Evolutionary conservation across 306 rosid genomes (phyloP), one percentile per base, ranked within the genome.

Genomic region (Prunus mongolica): DNA sequence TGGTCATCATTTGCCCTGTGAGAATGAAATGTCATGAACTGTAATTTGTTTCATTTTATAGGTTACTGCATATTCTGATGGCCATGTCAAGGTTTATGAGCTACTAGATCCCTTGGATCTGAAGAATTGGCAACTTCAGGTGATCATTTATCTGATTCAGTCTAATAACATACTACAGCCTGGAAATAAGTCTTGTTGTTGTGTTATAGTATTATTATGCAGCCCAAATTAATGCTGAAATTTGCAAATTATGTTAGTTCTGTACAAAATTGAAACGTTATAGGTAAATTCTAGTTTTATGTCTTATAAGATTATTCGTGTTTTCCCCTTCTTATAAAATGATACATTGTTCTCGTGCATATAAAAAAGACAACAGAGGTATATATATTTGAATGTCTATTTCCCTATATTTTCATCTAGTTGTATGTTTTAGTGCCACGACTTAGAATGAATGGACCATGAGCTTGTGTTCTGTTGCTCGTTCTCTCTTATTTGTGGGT

Each of bases 31-130:
- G 41, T 27, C 4, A 27, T 18, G 13, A 61, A 61, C 41, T 61
- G 25, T 13, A 13, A 61, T 61, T 60, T 61, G 65, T 61, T 61
- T 61, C n/a, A 12, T 61, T 24, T 61, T 61, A 6, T 61, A 61
- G 38, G 34, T 27, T 28, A 61, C 65, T 61, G 65, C 65, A 27
- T 61, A 61, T 61, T 61, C 65, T 24, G n/a, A 61, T 61, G 65
- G 38, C 41, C 41, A 8, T 27, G 41, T 61, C 65, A 61, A 61
- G 65, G 65, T 61, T 4, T 38, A 38, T 70, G 97, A 92, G 82
- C 89, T 92, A 76, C 74, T 87, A 70, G 89, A 92, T 85, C 95
- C 91, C 52, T 88, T 95, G 88, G 93, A 95, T 75, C 68, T 38
- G 44, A 38, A 38, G 44, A 38, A 38, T 38, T 38, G 44, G 44